phyloP scores from a whole-genome alignment of 805 yeast species.

The Spathaspora passalidarum region DNA sequence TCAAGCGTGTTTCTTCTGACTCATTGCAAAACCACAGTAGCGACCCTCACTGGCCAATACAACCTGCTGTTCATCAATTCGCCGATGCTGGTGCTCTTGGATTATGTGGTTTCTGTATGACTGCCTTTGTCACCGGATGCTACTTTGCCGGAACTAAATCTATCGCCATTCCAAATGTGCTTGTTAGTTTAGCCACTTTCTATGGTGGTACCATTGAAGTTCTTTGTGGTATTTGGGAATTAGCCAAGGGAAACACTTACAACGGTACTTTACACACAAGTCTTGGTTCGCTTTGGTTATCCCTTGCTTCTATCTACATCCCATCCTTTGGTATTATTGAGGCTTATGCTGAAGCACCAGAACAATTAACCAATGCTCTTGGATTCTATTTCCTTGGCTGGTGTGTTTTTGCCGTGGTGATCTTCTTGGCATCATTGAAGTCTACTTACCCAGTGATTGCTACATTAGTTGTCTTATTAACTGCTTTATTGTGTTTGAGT shows the following conservation, averaged over 20 bases:
- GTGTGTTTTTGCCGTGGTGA: conserved; percentile 56
- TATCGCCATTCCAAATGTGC: conserved; percentile 47
- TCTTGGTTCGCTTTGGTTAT: conserved; percentile 69
- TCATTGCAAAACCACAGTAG: neutral
- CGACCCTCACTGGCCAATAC: neutral
- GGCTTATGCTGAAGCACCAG: conserved; percentile 41
- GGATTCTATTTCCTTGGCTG: conserved; percentile 61
- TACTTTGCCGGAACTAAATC: conserved; percentile 53
- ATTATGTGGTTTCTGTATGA: conserved; percentile 55
- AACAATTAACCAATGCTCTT: conserved; percentile 46
- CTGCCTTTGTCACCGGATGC: conserved; percentile 58
- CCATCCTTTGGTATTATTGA: conserved; percentile 56
- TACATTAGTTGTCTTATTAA: conserved; percentile 49
- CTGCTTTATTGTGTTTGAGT: conserved; percentile 51
- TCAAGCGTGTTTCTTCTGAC: neutral
- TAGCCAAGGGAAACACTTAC: conserved; percentile 59
- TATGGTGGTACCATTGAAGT: conserved; percentile 62
- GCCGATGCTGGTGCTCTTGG: conserved; percentile 70
- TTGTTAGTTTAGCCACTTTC: conserved; percentile 54
- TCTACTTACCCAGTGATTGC: conserved; percentile 61
- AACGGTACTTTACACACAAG: conserved; percentile 59
- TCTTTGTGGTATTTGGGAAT: conserved; percentile 65
- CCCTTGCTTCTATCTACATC: conserved; percentile 56
- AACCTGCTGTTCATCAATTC: conserved; percentile 46
- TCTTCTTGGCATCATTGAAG: conserved; percentile 52